Evolutionary conservation across 2,329 filamentous ascomycete species (phyloP).

Genomic region (Aspergillus novofumigatus): DNA sequence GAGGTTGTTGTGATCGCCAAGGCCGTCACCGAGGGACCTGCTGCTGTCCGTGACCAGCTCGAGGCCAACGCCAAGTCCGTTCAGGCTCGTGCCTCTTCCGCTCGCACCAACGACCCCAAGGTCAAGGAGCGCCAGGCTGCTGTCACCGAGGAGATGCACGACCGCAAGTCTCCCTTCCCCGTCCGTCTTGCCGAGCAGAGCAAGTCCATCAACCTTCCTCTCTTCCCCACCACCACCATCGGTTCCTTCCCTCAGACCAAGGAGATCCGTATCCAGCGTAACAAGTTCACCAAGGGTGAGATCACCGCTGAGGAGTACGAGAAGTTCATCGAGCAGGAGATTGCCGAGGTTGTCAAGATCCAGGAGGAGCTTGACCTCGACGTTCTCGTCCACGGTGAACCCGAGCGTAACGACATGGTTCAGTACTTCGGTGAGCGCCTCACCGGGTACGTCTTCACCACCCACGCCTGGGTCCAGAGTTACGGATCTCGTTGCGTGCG

Average conservation of each 20-base stretch:
- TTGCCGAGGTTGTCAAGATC: constrained; percentile 88
- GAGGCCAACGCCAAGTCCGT: constrained; percentile 96
- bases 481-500: constrained; percentile 98
- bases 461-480: constrained; percentile 96
- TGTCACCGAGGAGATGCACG: constrained; percentile 79
- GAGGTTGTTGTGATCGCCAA: constrained; percentile 94
- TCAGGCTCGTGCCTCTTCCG: constrained; percentile 84
- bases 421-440: constrained; percentile 99
- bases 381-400: constrained; percentile 97
- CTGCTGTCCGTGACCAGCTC: constrained; percentile 78
- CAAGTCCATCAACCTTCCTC: constrained; percentile 85
- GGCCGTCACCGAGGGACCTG: constrained; percentile 89
- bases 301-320: constrained; percentile 91
- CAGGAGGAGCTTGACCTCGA: constrained; percentile 98
- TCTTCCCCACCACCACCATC: constrained; percentile 99
- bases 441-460: constrained; percentile 97
- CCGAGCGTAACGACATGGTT: constrained; percentile 99
- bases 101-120: constrained; percentile 91
- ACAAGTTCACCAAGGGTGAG: constrained; percentile 98
- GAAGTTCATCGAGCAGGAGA: constrained; percentile 99
- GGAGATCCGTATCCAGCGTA: constrained; percentile 93
- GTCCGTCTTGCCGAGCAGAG: constrained; percentile 82
- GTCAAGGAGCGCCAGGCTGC: constrained; percentile 95
- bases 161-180: constrained; percentile 87
- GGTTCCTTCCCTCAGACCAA: constrained; percentile 99